These are phyloP conservation scores for Colletotrichum orbiculare DNA, from an alignment of 2,329 filamentous ascomycete genomes.

Conservation along the genomic window DNA sequence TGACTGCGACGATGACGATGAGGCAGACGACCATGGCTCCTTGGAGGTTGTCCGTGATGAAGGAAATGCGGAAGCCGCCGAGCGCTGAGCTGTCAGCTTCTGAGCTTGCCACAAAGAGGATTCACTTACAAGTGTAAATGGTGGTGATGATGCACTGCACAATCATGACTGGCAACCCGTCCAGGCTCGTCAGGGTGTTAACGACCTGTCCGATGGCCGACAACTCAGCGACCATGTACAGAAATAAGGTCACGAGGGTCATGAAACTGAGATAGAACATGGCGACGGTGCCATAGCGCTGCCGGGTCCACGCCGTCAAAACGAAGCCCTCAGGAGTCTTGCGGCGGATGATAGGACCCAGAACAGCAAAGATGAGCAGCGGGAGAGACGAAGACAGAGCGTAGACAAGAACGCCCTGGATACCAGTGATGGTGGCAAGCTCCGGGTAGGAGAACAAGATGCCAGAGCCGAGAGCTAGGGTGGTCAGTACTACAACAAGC, in stretches of 20 bases:
- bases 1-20: conserved; percentile 80
- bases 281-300: conserved; percentile 77
- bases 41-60: conserved; percentile 85
- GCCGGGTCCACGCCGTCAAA: conserved; percentile 84
- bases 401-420: conserved; percentile 83
- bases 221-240: conserved; percentile 89
- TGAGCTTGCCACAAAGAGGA: neutral
- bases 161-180: conserved; percentile 80
- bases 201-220: conserved; percentile 85
- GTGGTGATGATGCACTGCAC: conserved; percentile 83
- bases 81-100: conserved; percentile 63
- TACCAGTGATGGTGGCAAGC: conserved; percentile 80
- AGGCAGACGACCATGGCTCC: conserved; percentile 81
- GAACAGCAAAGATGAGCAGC: conserved; percentile 77
- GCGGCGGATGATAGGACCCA: conserved; percentile 81
- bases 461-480: conserved; percentile 81
- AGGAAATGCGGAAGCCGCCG: conserved; percentile 86
- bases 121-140: conserved; percentile 78
- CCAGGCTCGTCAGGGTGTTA: conserved; percentile 76
- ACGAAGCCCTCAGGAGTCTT: conserved; percentile 88
- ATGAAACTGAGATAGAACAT: conserved; percentile 81
- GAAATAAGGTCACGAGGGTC: conserved; percentile 82
- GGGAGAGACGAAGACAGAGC: conserved; percentile 78
- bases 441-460: conserved; percentile 87
- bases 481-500: conserved; percentile 52